A percentile compares a stretch with the other conserved stretches of the same genome.
Evolutionary conservation across 2,329 filamentous ascomycete genomes (phyloP).

Genomic region (Orbilia ellipsospora): DNA sequence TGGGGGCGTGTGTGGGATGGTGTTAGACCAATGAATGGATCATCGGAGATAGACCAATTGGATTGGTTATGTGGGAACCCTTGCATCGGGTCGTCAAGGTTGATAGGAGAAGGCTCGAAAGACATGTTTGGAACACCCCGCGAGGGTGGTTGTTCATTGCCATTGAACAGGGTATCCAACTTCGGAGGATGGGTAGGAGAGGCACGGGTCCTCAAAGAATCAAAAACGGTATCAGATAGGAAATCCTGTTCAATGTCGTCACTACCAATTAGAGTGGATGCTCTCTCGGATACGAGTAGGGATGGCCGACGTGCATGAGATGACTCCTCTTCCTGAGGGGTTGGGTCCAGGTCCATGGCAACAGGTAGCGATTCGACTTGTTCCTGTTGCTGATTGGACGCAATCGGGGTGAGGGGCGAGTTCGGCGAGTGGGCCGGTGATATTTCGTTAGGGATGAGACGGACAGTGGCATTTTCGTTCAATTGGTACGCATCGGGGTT

Average conservation of each 20-base stretch:
- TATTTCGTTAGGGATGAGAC: conserved; percentile 46
- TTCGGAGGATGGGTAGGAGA: conserved; percentile 55
- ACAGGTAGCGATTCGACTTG: conserved; percentile 19
- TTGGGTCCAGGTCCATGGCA: conserved; percentile 53
- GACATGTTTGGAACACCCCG: conserved; percentile 34
- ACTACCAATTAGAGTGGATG: conserved; percentile 59
- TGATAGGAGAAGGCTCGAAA: conserved; percentile 48
- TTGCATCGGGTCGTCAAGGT: conserved; percentile 50
- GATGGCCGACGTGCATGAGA: conserved; percentile 56
- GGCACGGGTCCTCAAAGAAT: conserved; percentile 59
- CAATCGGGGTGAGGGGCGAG: conserved; percentile 47
- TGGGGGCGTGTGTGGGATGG: conserved; percentile 51
- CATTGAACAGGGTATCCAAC: conserved; percentile 51
- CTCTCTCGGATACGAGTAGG: conserved; percentile 58
- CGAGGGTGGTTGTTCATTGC: conserved; percentile 43
- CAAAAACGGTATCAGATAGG: conserved; percentile 59
- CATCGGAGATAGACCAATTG: conserved; percentile 47
- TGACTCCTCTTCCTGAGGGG: conserved; percentile 51
- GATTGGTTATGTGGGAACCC: conserved; percentile 39
- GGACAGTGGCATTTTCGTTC: conserved; percentile 39
- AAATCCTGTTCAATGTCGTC: conserved; percentile 59
- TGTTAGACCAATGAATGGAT: conserved; percentile 30
- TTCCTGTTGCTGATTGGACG: conserved; percentile 27
- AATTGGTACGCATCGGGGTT: conserved; percentile 30
- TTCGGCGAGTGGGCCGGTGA: conserved; percentile 34